phyloP scores from a whole-genome alignment of 202 grass and related monocot species.

The Panicum hallii region DNA sequence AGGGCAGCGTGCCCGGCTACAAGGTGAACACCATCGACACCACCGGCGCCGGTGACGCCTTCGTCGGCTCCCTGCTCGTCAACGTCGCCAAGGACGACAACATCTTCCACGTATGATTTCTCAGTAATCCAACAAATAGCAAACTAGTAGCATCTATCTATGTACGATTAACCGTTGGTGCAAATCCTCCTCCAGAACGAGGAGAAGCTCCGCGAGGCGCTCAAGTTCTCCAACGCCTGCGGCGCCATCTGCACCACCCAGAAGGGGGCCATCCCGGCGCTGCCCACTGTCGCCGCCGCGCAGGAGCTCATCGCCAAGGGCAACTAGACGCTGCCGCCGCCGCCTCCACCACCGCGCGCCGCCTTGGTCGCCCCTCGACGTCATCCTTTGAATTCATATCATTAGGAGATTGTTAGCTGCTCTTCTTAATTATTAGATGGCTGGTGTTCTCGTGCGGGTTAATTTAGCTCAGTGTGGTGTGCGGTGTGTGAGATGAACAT shows the following conservation, averaged over 20 bases:
- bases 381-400: neutral
- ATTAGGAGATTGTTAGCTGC: conserved; percentile 23
- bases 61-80: conserved; percentile 82
- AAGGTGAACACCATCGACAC: conserved; percentile 79
- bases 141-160: neutral
- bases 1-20: conserved; percentile 71
- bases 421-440: neutral
- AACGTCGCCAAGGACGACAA: conserved; percentile 72
- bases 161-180: neutral
- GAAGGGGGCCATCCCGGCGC: conserved; percentile 95
- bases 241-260: conserved; percentile 90
- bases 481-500: conserved; percentile 13
- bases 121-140: neutral
- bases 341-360: neutral
- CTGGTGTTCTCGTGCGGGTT: neutral
- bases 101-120: conserved; percentile 63
- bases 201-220: conserved; percentile 77
- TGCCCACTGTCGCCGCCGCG: conserved; percentile 61
- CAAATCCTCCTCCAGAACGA: conserved; percentile 56
- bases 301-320: conserved; percentile 61
- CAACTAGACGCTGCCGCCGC: conserved; percentile 39
- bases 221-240: conserved; percentile 83
- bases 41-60: conserved; percentile 89
- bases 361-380: neutral
- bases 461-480: conserved; percentile 17